A percentile compares a stretch with the other conserved stretches of the same genome.
phyloP scores from a whole-genome alignment of 2,329 filamentous ascomycete genomes.

The Xylaria sp. region DNA sequence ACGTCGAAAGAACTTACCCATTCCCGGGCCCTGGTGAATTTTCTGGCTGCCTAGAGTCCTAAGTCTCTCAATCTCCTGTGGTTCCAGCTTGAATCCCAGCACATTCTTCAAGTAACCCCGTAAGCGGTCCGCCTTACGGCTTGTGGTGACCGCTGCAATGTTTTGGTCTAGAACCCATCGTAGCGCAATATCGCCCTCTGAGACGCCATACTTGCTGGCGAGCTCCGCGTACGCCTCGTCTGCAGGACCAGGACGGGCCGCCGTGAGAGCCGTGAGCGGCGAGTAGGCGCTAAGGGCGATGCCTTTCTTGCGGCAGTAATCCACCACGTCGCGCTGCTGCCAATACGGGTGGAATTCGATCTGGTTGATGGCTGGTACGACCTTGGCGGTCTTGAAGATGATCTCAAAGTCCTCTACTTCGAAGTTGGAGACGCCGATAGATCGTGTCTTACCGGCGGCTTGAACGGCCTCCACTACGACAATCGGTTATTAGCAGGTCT shows the following conservation, averaged over 20 bases:
- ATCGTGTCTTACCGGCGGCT: constrained; percentile 69
- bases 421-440: constrained; percentile 82
- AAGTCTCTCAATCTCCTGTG: constrained; percentile 66
- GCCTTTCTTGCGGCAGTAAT: constrained; percentile 63
- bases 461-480: constrained; percentile 68
- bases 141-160: constrained; percentile 67
- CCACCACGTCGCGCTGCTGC: constrained; percentile 67
- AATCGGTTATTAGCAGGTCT: not conserved
- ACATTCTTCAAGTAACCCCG: constrained; percentile 60
- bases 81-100: constrained; percentile 64
- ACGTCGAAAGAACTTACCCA: constrained; percentile 18
- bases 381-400: constrained; percentile 65
- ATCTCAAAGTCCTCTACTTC: constrained; percentile 62
- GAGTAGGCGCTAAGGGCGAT: constrained; percentile 66
- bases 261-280: constrained; percentile 57
- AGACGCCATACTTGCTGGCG: constrained; percentile 66
- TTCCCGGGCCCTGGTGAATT: constrained; percentile 58
- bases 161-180: constrained; percentile 68
- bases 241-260: constrained; percentile 61
- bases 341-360: constrained; percentile 81
- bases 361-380: constrained; percentile 77
- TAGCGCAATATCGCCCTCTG: constrained; percentile 63
- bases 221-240: constrained; percentile 60
- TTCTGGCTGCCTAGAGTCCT: constrained; percentile 64
- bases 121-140: constrained; percentile 64